Evolutionary conservation across 1,284 basidiomycete genomes (phyloP).

Genomic region (Ceratobasidium sp.): DNA sequence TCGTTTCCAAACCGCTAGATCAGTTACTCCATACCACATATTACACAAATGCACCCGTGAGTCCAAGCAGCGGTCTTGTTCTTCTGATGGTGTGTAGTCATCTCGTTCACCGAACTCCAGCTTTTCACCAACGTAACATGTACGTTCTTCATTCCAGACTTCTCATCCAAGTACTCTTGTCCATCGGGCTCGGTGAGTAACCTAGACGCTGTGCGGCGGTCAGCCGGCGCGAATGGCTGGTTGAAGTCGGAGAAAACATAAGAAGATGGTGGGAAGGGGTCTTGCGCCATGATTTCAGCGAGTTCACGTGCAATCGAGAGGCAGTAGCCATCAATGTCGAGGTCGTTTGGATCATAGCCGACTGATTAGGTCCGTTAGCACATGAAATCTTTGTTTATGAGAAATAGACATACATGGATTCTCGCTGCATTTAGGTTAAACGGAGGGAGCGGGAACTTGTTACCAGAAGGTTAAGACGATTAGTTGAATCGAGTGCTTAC

Average conservation of each 20-base stretch:
- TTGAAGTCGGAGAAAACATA: constrained; percentile 68
- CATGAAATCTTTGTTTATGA: no score
- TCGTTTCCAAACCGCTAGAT: no score
- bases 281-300: constrained; percentile 69
- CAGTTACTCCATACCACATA: no score
- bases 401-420: constrained; percentile 60
- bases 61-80: constrained; percentile 28
- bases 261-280: constrained; percentile 53
- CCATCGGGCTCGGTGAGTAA: constrained; percentile 52
- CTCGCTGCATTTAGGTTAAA: no score
- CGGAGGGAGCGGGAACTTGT: neutral
- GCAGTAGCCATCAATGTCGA: constrained; percentile 74
- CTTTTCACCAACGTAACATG: constrained; percentile 20
- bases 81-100: constrained; percentile 37
- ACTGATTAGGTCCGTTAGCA: constrained; percentile 1
- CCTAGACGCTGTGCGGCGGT: constrained; percentile 66
- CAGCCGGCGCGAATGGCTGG: constrained; percentile 71
- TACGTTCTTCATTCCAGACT: constrained; percentile 13
- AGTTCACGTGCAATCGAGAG: constrained; percentile 69
- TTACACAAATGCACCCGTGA: no score
- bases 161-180: constrained; percentile 50
- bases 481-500: no score
- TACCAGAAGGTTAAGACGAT: neutral
- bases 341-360: constrained; percentile 61
- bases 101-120: constrained; percentile 34